phyloP scores from a whole-genome alignment of 768 basidiomycete species.

The Panaeolus papilionaceus region DNA sequence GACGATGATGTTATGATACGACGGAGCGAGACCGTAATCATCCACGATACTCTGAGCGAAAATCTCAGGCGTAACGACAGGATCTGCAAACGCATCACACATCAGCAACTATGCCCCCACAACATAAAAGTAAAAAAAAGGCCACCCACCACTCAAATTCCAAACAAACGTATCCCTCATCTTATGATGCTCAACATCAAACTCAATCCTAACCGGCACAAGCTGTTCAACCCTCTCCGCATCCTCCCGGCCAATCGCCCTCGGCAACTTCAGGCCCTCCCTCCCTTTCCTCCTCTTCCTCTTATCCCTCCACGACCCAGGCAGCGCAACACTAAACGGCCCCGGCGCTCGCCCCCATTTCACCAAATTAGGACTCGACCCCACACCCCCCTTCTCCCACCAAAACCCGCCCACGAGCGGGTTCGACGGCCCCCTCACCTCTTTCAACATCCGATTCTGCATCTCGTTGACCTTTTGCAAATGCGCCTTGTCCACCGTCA shows the following conservation, averaged over 20 bases:
- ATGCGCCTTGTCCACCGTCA: constrained; percentile 65
- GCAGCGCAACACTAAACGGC: constrained; percentile 59
- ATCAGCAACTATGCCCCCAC: neutral
- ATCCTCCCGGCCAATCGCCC: constrained; percentile 59
- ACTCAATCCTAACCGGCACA: constrained; percentile 94
- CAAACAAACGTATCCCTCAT: constrained; percentile 97
- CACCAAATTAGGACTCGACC: constrained; percentile 43
- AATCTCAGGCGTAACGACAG: constrained; percentile 85
- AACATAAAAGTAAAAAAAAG: neutral
- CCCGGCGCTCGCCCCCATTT: constrained; percentile 49
- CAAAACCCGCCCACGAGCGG: constrained; percentile 36
- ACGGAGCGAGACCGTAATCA: constrained; percentile 80
- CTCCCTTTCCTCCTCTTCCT: constrained; percentile 52
- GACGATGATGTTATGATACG: constrained; percentile 70
- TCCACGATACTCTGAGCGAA: constrained; percentile 93
- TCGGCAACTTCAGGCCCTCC: constrained; percentile 80
- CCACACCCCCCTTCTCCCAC: constrained; percentile 40
- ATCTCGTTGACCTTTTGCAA: constrained; percentile 54
- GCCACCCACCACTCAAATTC: constrained; percentile 87
- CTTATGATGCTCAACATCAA: constrained; percentile 93
- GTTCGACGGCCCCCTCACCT: constrained; percentile 52
- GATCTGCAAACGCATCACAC: constrained; percentile 58
- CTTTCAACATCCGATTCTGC: constrained; percentile 58
- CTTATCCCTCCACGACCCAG: constrained; percentile 42
- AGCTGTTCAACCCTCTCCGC: constrained; percentile 78